A percentile compares a stretch with the other conserved stretches of the same genome.
Evolutionary conservation across 2,329 filamentous ascomycete genomes (phyloP).

Genomic region (Calycina marina): DNA sequence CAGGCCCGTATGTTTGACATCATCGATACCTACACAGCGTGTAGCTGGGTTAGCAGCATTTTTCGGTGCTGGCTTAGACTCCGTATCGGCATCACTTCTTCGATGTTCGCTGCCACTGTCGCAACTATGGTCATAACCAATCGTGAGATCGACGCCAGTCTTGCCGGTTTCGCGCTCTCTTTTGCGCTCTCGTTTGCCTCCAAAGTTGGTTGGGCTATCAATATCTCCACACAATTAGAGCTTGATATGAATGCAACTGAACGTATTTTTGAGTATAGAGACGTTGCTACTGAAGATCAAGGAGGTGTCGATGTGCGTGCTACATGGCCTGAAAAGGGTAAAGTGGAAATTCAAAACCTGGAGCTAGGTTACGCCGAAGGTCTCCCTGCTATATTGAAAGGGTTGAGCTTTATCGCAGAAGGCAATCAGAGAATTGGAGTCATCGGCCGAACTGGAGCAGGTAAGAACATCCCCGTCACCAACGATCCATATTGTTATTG

Average conservation of each 20-base stretch:
- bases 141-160: conserved; percentile 45
- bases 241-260: conserved; percentile 66
- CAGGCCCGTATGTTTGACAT: conserved; percentile 50
- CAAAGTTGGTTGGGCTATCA: conserved; percentile 46
- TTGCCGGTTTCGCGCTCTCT: conserved; percentile 60
- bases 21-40: conserved; percentile 50
- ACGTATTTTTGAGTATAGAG: conserved; percentile 58
- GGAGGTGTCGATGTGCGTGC: conserved; percentile 41
- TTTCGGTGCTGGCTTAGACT: conserved; percentile 60
- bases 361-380: conserved; percentile 59
- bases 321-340: conserved; percentile 59
- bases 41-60: conserved; percentile 50
- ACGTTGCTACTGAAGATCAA: conserved; percentile 49
- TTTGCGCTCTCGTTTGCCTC: conserved; percentile 56
- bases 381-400: conserved; percentile 53
- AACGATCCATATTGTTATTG: no score
- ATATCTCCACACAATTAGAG: conserved; percentile 53
- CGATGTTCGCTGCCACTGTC: conserved; percentile 49
- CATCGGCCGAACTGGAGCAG: conserved; percentile 18
- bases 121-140: conserved; percentile 47
- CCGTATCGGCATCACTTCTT: conserved; percentile 55
- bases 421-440: conserved; percentile 36
- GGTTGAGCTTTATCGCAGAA: conserved; percentile 48
- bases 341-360: conserved; percentile 55
- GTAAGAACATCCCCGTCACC: conserved; percentile 12